Evolutionary conservation across 805 yeast species (phyloP), one percentile per base, ranked within the genome.

Genomic region (Komagataella mondaviorum): DNA sequence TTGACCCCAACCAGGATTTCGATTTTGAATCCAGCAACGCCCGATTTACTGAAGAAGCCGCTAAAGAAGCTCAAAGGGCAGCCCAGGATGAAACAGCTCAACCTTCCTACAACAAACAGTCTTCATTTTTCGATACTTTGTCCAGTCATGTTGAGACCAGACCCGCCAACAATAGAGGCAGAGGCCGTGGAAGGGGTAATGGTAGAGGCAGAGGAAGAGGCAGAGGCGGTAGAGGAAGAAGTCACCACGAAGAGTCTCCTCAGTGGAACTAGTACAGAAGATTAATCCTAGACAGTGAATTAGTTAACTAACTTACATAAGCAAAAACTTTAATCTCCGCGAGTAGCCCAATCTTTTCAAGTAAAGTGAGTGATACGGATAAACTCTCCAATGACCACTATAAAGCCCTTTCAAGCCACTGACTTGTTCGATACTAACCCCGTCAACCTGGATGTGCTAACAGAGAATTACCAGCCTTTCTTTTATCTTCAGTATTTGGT

Each of bases 121-220:
- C 88, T 12, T 89, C 97, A 1, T 91, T 93, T 66, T 91, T 91
- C 61, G 98, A 93, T 67, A 79, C 77, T 55, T 78, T 91, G 52
- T 85, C 95, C 8, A 78, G 88, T 8, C 81, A 88, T 3, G 72
- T 81, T 44, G 77, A 75, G 51, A 74, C 74, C 49, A 8, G 39
- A 30, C 39, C 39, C 14, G 61, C 67, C 23, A 61, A 64, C 6
- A 64, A 63, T 24, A 30, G 44, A 14, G 50, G 52, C 16, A 72
- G 83, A 45, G 71, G 77, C 49, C 65, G 77, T 47, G 68, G 78
- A 12, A 62, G 71, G 16, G 59, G 71, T 18, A 59, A 72, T 24
- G 63, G 72, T 44, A 62, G 71, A 7, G 61, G 63, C 36, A 63
- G 71, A 51, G 69, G 70, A 16, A 57, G 72, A 20, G 66, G 76